These are phyloP conservation scores for Theobroma cacao DNA, from an alignment of 345 rosid genomes.

Conservation along the genomic window DNA sequence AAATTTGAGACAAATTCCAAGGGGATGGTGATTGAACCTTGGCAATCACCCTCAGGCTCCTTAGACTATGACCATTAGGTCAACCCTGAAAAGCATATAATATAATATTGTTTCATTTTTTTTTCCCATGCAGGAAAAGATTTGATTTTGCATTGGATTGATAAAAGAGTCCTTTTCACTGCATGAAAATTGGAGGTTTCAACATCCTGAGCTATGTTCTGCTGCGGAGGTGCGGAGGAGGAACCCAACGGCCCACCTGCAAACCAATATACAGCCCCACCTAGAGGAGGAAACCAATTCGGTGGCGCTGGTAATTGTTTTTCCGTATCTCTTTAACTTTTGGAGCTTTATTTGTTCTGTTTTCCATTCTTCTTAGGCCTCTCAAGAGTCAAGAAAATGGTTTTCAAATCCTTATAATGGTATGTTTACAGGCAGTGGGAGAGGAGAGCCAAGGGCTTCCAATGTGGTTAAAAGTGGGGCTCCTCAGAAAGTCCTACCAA, in stretches of 20 bases:
- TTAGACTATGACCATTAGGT: no score
- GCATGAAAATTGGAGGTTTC: conserved; percentile 20
- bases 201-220: conserved; percentile 53
- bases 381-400: no score
- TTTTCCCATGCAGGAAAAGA: conserved; percentile 15
- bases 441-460: conserved; percentile 72
- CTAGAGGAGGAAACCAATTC: conserved; percentile 54
- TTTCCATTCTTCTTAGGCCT: not conserved
- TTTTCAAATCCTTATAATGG: not conserved
- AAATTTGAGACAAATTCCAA: not conserved
- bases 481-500: conserved; percentile 72
- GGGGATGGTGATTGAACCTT: not conserved
- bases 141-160: not conserved
- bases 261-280: conserved; percentile 72
- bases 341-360: not conserved
- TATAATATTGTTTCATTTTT: not conserved
- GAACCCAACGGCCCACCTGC: conserved; percentile 68
- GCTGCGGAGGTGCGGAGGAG: conserved; percentile 92
- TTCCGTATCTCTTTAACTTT: not conserved
- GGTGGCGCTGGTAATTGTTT: conserved; percentile 37
- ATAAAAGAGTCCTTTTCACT: not conserved
- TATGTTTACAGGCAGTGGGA: conserved; percentile 38
- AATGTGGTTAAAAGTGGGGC: conserved; percentile 59
- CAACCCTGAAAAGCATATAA: no score
- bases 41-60: no score